Evolutionary conservation across 2,329 filamentous ascomycete species (phyloP).

Genomic region (Stemphylium beticola): DNA sequence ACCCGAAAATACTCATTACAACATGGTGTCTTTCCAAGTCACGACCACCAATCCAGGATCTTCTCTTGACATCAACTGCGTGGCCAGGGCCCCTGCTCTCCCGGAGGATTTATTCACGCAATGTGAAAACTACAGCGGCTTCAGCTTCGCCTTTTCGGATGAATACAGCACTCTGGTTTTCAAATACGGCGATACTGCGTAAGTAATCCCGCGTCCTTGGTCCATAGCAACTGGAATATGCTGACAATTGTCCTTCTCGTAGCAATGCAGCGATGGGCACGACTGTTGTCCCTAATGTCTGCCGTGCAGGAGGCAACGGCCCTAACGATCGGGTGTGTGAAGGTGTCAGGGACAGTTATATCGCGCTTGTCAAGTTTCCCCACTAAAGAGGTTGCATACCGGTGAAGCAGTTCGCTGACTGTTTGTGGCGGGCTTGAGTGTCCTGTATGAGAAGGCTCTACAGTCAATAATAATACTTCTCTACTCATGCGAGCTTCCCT

Average conservation of each 20-base stretch:
- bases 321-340: slow-evolving; percentile 72
- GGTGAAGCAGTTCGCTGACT: no score
- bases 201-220: not conserved
- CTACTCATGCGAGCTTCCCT: no score
- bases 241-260: not conserved
- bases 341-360: slow-evolving; percentile 67
- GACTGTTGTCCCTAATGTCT: slow-evolving; percentile 19
- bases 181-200: slow-evolving; percentile 20
- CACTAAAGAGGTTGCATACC: not conserved
- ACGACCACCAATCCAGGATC: slow-evolving; percentile 21
- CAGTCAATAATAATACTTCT: no score
- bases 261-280: slow-evolving; percentile 22
- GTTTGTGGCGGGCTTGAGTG: no score
- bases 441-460: no score
- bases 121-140: slow-evolving; percentile 20
- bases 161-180: slow-evolving; percentile 23
- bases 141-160: slow-evolving; percentile 20
- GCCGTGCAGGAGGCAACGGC: slow-evolving; percentile 21
- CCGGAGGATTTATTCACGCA: slow-evolving; percentile 16
- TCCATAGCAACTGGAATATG: not conserved
- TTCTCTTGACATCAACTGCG: slow-evolving; percentile 20
- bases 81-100: slow-evolving; percentile 3
- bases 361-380: slow-evolving; percentile 39
- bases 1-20: slow-evolving; percentile 23
- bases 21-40: slow-evolving; percentile 23